These are phyloP conservation scores for Backusella tarrabulga DNA, from an alignment of 192 early-diverging fungal species.

Conservation along the genomic window DNA sequence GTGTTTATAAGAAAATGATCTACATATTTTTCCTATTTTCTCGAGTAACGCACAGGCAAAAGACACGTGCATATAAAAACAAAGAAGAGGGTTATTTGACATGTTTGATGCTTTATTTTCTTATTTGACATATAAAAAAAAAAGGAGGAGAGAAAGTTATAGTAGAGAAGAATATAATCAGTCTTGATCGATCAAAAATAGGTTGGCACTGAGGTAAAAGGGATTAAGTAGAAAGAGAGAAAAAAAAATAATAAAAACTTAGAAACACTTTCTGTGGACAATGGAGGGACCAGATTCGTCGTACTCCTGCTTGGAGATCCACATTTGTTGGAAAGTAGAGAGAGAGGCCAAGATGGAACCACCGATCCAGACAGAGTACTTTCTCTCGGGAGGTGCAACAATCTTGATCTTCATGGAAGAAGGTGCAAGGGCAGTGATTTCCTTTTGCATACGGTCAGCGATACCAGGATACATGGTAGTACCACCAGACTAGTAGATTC, in stretches of 20 bases:
- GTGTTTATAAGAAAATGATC: neutral
- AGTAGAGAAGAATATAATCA: neutral
- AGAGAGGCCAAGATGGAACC: constrained; percentile 96
- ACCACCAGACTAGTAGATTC: constrained; percentile 59
- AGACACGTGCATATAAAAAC: neutral
- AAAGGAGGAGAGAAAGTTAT: neutral
- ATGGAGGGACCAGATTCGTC: constrained; percentile 59
- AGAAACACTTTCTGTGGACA: constrained; percentile 60
- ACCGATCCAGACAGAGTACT: constrained; percentile 99
- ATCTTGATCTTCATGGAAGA: constrained; percentile 98
- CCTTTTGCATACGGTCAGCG: constrained; percentile 96
- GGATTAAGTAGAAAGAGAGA: neutral
- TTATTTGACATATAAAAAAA: constrained; percentile 1
- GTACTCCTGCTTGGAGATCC: constrained; percentile 85
- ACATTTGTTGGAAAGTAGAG: constrained; percentile 99
- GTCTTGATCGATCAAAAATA: neutral
- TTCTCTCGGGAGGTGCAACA: constrained; percentile 97
- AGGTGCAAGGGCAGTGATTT: constrained; percentile 93
- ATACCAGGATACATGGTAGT: constrained; percentile 98
- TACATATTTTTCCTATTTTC: neutral
- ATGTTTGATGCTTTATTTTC: neutral
- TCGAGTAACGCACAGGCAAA: neutral
- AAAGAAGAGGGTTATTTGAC: neutral
- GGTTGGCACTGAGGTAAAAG: neutral
- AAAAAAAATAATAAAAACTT: constrained; percentile 9